Evolutionary conservation across 208 protist genomes (phyloP), one percentile per base, ranked within the genome.

Genomic region (Vickermania ingenoplastis): DNA sequence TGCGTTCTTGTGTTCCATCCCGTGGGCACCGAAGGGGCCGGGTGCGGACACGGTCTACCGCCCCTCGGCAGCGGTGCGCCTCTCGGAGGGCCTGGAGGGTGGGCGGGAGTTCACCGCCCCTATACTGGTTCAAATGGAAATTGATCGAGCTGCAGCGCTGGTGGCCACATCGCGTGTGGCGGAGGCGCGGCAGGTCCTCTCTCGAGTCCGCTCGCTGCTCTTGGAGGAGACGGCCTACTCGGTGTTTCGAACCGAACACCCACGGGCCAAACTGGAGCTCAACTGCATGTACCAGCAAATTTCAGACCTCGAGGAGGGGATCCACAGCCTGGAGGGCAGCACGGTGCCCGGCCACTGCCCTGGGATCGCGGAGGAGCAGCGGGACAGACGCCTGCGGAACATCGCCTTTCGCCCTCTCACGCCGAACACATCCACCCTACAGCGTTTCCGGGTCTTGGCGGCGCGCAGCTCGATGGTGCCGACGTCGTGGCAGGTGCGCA

Each of bases 301-400:
- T 1, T 84, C 87, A 52, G 83, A 94, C 51, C 72, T 91, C 13
- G 82, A 88, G 60, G 87, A 94, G 62, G 87, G 79, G 57, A 88
- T 94, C 51, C 75, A 79, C 50, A 73, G 75, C 0, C 73, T 91
- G 41, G 81, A 94, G 68, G 67, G 78, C 30, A 71, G 64, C 23
- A 59, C n/a, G 5, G 13, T 27, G 5, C 7, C 11, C 26, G 54
- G 55, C 21, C n/a, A 54, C 54, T 29, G 53, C 50, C 22, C 17
- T 51, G 7, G 13, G 11, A 13, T 26, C 50, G 50, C 50, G 50
- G 50, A 54, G 50, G 70, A 67, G 21, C 65, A 50, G 14, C 86
- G 79, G 11, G 30, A 84, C n/a, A 72, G 76, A 3, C 81, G 84
- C 1, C 62, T 94, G 41, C 68, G 77, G 63, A 89, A 81, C 68